These are phyloP conservation scores for Hypoxylon sp. DNA, from an alignment of 2,329 filamentous ascomycete species.

Conservation along the genomic window DNA sequence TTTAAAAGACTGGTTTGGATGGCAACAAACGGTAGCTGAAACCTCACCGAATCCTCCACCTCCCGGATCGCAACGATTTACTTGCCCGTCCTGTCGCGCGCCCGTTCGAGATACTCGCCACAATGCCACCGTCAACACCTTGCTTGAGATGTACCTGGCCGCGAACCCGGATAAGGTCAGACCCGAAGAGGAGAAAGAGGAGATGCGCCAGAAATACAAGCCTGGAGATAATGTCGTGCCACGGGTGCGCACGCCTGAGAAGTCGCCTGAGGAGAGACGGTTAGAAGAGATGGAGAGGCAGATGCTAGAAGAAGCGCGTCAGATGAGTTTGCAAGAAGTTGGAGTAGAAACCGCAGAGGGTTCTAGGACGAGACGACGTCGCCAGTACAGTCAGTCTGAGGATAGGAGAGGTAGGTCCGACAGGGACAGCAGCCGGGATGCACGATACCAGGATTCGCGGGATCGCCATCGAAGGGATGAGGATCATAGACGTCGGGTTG, in stretches of 20 bases:
- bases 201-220: conserved; percentile 78
- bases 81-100: conserved; percentile 92
- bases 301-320: conserved; percentile 74
- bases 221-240: conserved; percentile 84
- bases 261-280: conserved; percentile 61
- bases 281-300: conserved; percentile 73
- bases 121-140: conserved; percentile 88
- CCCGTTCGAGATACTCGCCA: conserved; percentile 85
- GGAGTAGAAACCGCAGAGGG: conserved; percentile 55
- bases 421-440: conserved; percentile 43
- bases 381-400: conserved; percentile 43
- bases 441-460: conserved; percentile 38
- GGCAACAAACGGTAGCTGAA: conserved; percentile 71
- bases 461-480: conserved; percentile 44
- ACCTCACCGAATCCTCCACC: conserved; percentile 59
- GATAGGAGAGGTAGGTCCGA: conserved; percentile 48
- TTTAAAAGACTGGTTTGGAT: conserved; percentile 93
- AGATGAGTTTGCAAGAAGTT: conserved; percentile 76
- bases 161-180: conserved; percentile 81
- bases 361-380: conserved; percentile 38
- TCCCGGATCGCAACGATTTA: conserved; percentile 67
- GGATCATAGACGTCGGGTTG: conserved; percentile 43
- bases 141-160: conserved; percentile 86
- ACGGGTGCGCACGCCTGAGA: conserved; percentile 59
- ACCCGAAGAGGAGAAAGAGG: conserved; percentile 75